These are phyloP conservation scores for Tricholoma matsutake DNA, from an alignment of 768 basidiomycete species.

Conservation along the genomic window DNA sequence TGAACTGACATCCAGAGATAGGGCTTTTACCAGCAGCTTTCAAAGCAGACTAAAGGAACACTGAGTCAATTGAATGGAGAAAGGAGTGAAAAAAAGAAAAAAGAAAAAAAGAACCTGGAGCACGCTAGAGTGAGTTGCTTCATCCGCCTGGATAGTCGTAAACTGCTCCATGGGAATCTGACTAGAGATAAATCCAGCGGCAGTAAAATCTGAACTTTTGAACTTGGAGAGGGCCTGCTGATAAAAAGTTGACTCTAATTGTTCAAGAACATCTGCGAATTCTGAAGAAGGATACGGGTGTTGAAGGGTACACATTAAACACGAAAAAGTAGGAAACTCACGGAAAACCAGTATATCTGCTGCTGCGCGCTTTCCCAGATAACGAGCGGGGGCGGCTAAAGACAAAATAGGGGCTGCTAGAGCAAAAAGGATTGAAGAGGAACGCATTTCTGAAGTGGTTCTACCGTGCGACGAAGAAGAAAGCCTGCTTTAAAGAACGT, in stretches of 20 bases:
- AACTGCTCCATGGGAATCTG: conserved; percentile 61
- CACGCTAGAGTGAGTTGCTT: conserved; percentile 53
- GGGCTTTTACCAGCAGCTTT: conserved; percentile 51
- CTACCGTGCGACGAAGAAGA: conserved; percentile 26
- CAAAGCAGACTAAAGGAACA: conserved; percentile 34
- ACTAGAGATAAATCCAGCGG: conserved; percentile 60
- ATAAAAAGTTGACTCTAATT: conserved; percentile 71
- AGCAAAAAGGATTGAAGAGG: conserved; percentile 39
- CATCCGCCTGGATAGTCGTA: conserved; percentile 56
- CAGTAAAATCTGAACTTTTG: conserved; percentile 54
- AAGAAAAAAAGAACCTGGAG: conserved; percentile 32
- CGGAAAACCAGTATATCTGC: conserved; percentile 57
- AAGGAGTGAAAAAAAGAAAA: too few relatives aligned
- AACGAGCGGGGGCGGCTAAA: conserved; percentile 47
- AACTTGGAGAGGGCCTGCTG: conserved; percentile 63
- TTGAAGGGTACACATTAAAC: too few relatives aligned
- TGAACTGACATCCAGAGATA: conserved; percentile 60
- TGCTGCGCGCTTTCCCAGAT: conserved; percentile 38
- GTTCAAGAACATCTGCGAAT: conserved; percentile 75
- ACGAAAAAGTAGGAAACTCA: too few relatives aligned
- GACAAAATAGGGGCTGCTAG: conserved; percentile 43
- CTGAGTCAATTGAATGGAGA: not conserved
- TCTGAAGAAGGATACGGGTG: too few relatives aligned
- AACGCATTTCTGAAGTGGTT: conserved; percentile 43
- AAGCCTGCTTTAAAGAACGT: conserved; percentile 44